Evolutionary conservation across 768 basidiomycete species (phyloP).

Genomic region (Hygrophoropsis aurantiaca): DNA sequence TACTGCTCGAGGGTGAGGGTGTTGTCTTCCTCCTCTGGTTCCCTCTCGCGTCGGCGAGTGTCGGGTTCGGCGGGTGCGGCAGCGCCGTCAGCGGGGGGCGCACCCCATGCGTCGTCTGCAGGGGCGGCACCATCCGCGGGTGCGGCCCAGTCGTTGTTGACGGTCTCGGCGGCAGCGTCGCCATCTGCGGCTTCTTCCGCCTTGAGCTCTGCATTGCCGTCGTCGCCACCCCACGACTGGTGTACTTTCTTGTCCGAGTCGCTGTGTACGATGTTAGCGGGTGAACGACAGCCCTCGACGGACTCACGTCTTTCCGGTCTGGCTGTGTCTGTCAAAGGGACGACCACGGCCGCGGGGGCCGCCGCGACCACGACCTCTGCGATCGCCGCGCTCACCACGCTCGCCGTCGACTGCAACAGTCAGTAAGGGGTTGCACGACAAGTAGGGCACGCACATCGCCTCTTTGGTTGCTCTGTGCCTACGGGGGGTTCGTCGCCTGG

Average conservation of each 20-base stretch:
- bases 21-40: conserved; percentile 87
- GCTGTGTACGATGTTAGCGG: conserved; percentile 44
- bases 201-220: conserved; percentile 80
- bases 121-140: conserved; percentile 2
- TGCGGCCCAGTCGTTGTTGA: conserved; percentile 24
- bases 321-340: conserved; percentile 83
- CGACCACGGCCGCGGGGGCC: conserved; percentile 60
- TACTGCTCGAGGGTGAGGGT: conserved; percentile 94
- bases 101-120: conserved; percentile 37
- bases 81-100: conserved; percentile 35
- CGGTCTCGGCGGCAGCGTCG: conserved; percentile 62
- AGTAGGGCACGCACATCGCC: conserved; percentile 25
- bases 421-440: background rate
- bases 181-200: conserved; percentile 71
- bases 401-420: conserved; percentile 37
- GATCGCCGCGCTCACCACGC: conserved; percentile 44
- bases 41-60: conserved; percentile 48
- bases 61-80: conserved; percentile 32
- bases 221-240: conserved; percentile 94
- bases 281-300: no score
- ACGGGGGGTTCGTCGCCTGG: conserved; percentile 37
- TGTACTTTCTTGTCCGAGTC: conserved; percentile 95
- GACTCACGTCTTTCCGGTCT: conserved; percentile 78
- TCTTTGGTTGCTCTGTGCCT: conserved; percentile 31
- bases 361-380: conserved; percentile 51